These are phyloP conservation scores for Boletus speciosus DNA, from an alignment of 768 basidiomycete species.

Conservation along the genomic window DNA sequence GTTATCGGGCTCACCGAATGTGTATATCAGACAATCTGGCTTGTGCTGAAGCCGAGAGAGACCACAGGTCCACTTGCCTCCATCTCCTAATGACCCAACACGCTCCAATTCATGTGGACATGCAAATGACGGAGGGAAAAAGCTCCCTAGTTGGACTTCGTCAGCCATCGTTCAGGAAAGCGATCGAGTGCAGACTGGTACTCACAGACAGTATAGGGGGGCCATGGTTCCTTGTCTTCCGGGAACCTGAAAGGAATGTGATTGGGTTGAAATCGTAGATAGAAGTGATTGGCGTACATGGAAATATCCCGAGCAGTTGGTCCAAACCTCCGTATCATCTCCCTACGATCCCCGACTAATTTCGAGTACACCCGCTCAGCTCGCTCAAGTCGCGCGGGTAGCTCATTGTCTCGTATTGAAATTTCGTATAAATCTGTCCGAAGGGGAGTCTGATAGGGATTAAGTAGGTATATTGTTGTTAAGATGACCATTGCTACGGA, in stretches of 20 bases:
- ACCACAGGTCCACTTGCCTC: constrained; percentile 72
- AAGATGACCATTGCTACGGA: constrained; percentile 40
- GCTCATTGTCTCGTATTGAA: constrained; percentile 31
- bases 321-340: constrained; percentile 53
- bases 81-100: constrained; percentile 54
- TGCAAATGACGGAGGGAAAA: constrained; percentile 42
- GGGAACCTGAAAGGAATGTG: constrained; percentile 43
- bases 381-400: constrained; percentile 39
- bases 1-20: constrained; percentile 43
- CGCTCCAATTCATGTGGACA: constrained; percentile 45
- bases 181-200: constrained; percentile 1
- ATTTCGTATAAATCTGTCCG: constrained; percentile 21
- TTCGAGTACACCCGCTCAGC: constrained; percentile 47
- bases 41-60: constrained; percentile 52
- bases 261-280: constrained; percentile 1
- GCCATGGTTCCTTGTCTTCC: constrained; percentile 49
- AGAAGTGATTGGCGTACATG: constrained; percentile 28
- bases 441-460: constrained; percentile 31
- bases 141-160: constrained; percentile 36
- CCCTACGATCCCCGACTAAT: constrained; percentile 39
- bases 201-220: constrained; percentile 57
- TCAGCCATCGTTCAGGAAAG: constrained; percentile 1
- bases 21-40: constrained; percentile 56
- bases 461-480: constrained; percentile 47
- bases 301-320: constrained; percentile 45